phyloP scores from a whole-genome alignment of 495 filamentous ascomycete genomes.

The Viridothelium virens region DNA sequence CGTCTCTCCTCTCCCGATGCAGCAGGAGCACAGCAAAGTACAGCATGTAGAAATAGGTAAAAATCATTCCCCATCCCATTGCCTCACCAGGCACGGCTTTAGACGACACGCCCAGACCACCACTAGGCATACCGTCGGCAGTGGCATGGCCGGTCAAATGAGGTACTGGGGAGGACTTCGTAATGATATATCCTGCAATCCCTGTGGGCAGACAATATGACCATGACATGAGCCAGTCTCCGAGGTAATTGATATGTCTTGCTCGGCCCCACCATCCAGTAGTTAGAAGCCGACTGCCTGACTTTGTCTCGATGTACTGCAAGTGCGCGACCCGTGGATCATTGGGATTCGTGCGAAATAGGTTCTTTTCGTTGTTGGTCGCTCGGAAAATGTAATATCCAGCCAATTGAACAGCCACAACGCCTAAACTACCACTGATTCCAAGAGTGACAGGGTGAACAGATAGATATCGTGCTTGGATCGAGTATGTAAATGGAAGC shows the following conservation, averaged over 20 bases:
- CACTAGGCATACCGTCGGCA: conserved; percentile 43
- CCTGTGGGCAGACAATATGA: conserved; percentile 87
- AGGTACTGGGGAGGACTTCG: conserved; percentile 30
- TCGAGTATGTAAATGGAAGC: conserved; percentile 83
- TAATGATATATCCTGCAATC: conserved; percentile 65
- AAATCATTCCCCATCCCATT: conserved; percentile 67
- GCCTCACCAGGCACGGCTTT: conserved; percentile 56
- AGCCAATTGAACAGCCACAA: conserved; percentile 53
- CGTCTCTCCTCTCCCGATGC: conserved; percentile 85
- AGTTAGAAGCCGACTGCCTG: conserved; percentile 69
- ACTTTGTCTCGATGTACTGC: conserved; percentile 77
- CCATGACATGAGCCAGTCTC: conserved; percentile 93
- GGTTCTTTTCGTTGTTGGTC: conserved; percentile 89
- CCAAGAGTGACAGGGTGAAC: conserved; percentile 74
- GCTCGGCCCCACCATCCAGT: conserved; percentile 94
- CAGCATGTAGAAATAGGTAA: conserved; percentile 92
- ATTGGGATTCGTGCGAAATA: conserved; percentile 79
- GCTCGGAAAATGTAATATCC: conserved; percentile 89
- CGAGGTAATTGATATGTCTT: conserved; percentile 95
- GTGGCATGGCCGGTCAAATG: conserved; percentile 34
- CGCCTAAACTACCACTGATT: conserved; percentile 48
- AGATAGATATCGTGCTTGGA: conserved; percentile 83
- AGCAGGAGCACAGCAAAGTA: conserved; percentile 88
- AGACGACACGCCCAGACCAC: conserved; percentile 39
- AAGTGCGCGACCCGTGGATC: conserved; percentile 75